Conservation (phyloP, 2,329 filamentous ascomycete genomes). For the Aureobasidium leucospermi region DNA sequence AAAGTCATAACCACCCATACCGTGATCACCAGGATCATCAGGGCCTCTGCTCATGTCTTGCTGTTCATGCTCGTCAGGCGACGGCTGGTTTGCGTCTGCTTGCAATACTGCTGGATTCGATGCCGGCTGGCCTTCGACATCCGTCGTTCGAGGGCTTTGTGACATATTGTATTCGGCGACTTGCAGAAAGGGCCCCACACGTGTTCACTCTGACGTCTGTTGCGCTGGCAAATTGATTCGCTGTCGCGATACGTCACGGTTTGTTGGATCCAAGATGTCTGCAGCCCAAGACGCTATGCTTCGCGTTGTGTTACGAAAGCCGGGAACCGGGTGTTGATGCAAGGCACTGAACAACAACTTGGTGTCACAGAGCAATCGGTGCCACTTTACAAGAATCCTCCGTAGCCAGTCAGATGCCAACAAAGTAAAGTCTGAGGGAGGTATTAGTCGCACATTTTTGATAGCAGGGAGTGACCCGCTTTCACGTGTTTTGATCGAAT, state of each 20-base stretch:
- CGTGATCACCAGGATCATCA: constrained; percentile 37
- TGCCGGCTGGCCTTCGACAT: constrained; percentile 64
- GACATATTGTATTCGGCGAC: constrained; percentile 82
- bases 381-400: background rate
- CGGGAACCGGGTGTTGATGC: constrained; percentile 8
- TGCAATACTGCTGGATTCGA: constrained; percentile 9
- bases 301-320: constrained; percentile 14
- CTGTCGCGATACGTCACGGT: constrained; percentile 25
- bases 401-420: background rate
- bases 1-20: constrained; percentile 77
- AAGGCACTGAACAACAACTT: constrained; percentile 13
- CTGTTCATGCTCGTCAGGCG: constrained; percentile 69
- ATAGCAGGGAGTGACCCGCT: background rate
- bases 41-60: constrained; percentile 33
- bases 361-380: background rate
- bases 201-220: constrained; percentile 8
- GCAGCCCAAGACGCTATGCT: constrained; percentile 13
- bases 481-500: background rate
- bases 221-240: constrained; percentile 28
- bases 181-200: constrained; percentile 28
- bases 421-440: background rate
- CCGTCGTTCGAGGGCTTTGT: constrained; percentile 74
- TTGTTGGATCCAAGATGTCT: constrained; percentile 13
- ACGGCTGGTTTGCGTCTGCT: constrained; percentile 14
- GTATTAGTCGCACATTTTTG: background rate